Base-by-base conservation (phyloP, 805 yeast species). In the Lachancea quebecensis region DNA sequence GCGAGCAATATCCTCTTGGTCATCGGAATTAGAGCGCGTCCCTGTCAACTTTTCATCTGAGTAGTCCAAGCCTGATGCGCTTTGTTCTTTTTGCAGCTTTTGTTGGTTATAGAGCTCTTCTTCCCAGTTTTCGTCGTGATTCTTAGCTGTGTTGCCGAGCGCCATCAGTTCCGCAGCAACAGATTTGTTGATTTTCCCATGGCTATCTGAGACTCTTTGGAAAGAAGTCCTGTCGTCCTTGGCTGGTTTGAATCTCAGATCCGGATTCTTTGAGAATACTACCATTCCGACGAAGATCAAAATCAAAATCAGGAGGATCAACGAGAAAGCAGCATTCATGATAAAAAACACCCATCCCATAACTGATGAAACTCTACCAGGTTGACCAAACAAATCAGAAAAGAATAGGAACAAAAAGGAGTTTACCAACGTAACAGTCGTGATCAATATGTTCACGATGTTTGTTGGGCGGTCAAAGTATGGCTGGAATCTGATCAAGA, bases 301-400 rank as follows among this genome's bases (percentile, higher is more conserved):
- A 56, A 86, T 82, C 69, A 82, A 65, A 31, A 89, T 53, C 62
- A 90, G 73, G 54, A 90, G 70, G 42, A 87, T 72, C 52, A 86
- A 72, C 8, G 95, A 79, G 59, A 85, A 89, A 4, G 91, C 95
- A 6, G 96, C 96, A 63, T 90, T 90, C 62, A 90, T 64, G 46
- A 90, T 74, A 64, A 90, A 90, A 67, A 86, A 90, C 1, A 90
- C 73, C 79, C 95, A 84, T 0, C 95, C 97, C 95, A 90, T 86
- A 45, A 90, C 78, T 1, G 95, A 82, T 11, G 81, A 71, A 10
- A 86, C 96, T 8, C 78, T 75, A 16, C 80, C 81, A 8, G 87
- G 81, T 67, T 89, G 96, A 41, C 82, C 81, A 67, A 85, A 88
- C 50, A 90, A 68, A 58, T 84, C 82, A 3, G 95, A 85, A 61